These are phyloP conservation scores for Rubia peregrina DNA, from an alignment of 305 asterid species.

Conservation along the genomic window DNA sequence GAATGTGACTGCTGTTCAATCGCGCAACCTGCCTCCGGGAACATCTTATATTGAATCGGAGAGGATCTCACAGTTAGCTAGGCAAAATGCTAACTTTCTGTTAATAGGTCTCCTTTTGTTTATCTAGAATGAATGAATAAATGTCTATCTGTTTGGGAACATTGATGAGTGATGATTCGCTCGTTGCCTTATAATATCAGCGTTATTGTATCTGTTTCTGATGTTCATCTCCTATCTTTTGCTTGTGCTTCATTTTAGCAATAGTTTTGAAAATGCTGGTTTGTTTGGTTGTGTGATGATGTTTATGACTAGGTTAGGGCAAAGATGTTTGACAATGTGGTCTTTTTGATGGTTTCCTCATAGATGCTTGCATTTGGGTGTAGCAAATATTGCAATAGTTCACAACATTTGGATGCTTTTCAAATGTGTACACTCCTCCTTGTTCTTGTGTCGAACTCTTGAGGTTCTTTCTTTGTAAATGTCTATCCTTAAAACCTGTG, in stretches of 20 bases:
- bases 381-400: background rate
- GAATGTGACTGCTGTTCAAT: slow-evolving; percentile 13
- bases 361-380: background rate
- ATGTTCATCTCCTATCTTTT: background rate
- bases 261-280: background rate
- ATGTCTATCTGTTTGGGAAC: background rate
- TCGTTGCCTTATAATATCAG: background rate
- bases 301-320: background rate
- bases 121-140: slow-evolving; percentile 9
- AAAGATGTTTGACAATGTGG: background rate
- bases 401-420: background rate
- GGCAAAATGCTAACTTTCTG: slow-evolving; percentile 11
- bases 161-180: background rate
- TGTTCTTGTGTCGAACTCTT: background rate
- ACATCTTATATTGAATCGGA: slow-evolving; percentile 1
- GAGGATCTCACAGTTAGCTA: slow-evolving; percentile 1
- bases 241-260: background rate
- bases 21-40: slow-evolving; percentile 2
- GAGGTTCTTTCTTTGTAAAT: background rate
- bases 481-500: background rate
- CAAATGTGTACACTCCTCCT: background rate
- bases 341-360: background rate
- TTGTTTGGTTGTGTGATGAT: background rate
- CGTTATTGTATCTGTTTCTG: background rate
- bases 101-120: slow-evolving; percentile 6